Base-by-base conservation (phyloP, 148 eudicot species). In the Euryodendron excelsum region DNA sequence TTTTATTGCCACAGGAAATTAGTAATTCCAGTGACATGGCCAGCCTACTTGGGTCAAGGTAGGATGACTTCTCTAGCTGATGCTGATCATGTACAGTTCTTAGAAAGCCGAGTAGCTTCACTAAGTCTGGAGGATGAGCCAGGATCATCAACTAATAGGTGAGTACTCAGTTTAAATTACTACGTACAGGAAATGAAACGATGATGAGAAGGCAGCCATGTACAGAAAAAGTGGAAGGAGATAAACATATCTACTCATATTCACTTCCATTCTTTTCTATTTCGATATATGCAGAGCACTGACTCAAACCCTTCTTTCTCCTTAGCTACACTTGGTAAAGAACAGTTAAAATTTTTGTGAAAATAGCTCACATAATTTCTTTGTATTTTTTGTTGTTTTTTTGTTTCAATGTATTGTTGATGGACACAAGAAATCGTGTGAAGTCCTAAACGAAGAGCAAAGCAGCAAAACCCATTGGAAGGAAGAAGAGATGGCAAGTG, bases 21-120 rank as follows among this genome's bases (percentile, higher is more conserved):
- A 21, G 69, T 27, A 1, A 25, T 78, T 59, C 80, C 80, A 41
- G 28, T 56, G 75, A 69, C 59, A 17, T 70, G 73, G 73, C 73
- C 56, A 14, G 73, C 3, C 13, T 31, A 39, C 10, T 21, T 41
- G 15, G 9, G 30, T 50, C 45, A 18, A 30, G 70, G 0, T 14
- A 31, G 36, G 34, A 44, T 21, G 50, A 4, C 34, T 34, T 10
- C 58, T 25, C 44, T 3, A n/a, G 64, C 33, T 10, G 69, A 70
- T n/a, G 75, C 69, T 28, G 81, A 78, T 45, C 28, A 34, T 47
- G 17, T 31, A 9, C 1, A 8, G 81, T 37, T 44, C 33, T 33
- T 78, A 37, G 76, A 71, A 28, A 59, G 37, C 41, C 41, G 31
- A 70, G 47, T 78, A 21, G 75, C 69, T 58, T 70, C 69, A 21